Conservation (phyloP, 2,329 filamentous ascomycete genomes). For the Aspergillus bombycis region DNA sequence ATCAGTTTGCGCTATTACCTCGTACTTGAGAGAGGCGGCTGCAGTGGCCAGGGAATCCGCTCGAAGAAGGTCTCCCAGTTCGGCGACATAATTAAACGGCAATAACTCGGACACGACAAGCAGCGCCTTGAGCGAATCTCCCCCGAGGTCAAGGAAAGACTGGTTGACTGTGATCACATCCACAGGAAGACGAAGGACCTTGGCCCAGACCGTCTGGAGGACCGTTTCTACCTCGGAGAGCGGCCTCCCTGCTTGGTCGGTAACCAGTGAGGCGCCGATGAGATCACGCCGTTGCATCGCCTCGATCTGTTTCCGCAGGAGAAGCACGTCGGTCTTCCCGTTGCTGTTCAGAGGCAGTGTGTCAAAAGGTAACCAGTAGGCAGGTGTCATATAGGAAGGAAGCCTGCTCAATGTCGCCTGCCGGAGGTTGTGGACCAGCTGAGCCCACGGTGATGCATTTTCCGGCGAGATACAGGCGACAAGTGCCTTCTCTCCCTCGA, state of each 20-base stretch:
- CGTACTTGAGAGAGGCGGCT: not conserved
- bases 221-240: slow-evolving; percentile 6
- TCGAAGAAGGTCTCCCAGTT: slow-evolving; percentile 14
- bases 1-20: not conserved
- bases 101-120: slow-evolving; percentile 9
- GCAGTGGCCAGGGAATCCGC: not conserved
- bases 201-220: slow-evolving; percentile 11
- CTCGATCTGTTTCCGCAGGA: slow-evolving; percentile 7
- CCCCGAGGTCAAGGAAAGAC: slow-evolving; percentile 17
- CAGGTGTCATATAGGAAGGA: slow-evolving; percentile 16
- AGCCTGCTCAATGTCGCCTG: slow-evolving; percentile 1
- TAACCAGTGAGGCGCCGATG: not conserved
- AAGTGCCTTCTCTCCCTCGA: slow-evolving; percentile 11
- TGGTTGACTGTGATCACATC: slow-evolving; percentile 8
- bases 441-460: slow-evolving; percentile 3
- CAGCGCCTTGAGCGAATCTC: slow-evolving; percentile 17
- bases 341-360: slow-evolving; percentile 13
- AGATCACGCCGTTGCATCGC: not conserved
- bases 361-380: slow-evolving; percentile 10
- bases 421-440: slow-evolving; percentile 1
- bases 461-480: slow-evolving; percentile 11
- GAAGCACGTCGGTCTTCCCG: slow-evolving; percentile 13
- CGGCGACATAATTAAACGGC: slow-evolving; percentile 8
- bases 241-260: slow-evolving; percentile 1
- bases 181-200: slow-evolving; percentile 10